Percentiles rank a stretch among this genome's conserved stretches.
Evolutionary conservation across 345 rosid genomes (phyloP).

Genomic region (Iberis pinnata): DNA sequence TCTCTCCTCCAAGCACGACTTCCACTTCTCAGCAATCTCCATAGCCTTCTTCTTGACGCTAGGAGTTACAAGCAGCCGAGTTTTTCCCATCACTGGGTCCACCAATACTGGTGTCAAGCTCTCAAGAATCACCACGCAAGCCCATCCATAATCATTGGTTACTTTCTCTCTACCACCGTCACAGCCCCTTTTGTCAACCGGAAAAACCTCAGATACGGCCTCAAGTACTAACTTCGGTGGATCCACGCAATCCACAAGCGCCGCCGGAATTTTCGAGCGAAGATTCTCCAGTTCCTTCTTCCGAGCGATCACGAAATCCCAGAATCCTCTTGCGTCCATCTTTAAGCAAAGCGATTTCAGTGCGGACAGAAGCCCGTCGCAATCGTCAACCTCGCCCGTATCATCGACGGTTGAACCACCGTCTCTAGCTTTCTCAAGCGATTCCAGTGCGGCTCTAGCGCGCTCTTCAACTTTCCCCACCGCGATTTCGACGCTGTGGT

Average conservation of each 20-base stretch:
- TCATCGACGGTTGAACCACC: conserved; percentile 24
- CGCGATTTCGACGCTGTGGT: conserved; percentile 73
- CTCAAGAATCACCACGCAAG: conserved; percentile 84
- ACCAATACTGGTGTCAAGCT: conserved; percentile 79
- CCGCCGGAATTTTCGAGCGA: conserved; percentile 60
- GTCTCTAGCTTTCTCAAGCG: conserved; percentile 33
- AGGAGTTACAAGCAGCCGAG: conserved; percentile 71
- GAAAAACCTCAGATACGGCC: conserved; percentile 85
- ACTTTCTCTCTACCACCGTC: conserved; percentile 26
- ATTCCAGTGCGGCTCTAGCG: conserved; percentile 42
- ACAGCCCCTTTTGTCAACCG: conserved; percentile 52
- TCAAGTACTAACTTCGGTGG: conserved; percentile 82
- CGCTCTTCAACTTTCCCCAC: conserved; percentile 49
- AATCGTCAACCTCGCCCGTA: conserved; percentile 74
- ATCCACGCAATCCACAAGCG: conserved; percentile 73
- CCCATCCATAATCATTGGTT: conserved; percentile 85
- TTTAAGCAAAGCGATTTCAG: conserved; percentile 52
- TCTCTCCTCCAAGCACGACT: conserved; percentile 78
- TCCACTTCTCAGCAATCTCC: conserved; percentile 88
- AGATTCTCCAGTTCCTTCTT: conserved; percentile 69
- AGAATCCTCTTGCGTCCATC: conserved; percentile 72
- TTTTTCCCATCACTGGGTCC: conserved; percentile 83
- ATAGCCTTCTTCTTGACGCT: conserved; percentile 61
- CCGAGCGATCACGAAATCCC: conserved; percentile 62
- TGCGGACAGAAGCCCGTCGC: conserved; percentile 48